A percentile compares a stretch with the other conserved stretches of the same genome.
Conservation (phyloP, 345 rosid species). For the Moringa oleifera region DNA sequence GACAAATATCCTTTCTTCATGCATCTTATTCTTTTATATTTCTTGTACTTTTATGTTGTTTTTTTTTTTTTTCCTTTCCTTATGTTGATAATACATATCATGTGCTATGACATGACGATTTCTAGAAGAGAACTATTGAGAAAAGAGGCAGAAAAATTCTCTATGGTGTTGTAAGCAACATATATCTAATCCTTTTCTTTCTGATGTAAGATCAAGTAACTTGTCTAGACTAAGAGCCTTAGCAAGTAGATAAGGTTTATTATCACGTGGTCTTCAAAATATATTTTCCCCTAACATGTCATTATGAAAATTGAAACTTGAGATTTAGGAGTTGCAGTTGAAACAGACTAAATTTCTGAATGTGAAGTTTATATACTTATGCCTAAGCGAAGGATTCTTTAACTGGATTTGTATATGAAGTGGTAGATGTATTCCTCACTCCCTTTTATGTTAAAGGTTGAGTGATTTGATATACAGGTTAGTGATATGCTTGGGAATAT, state of each 20-base stretch:
- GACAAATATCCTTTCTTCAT: slow-evolving; percentile 63
- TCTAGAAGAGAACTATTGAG: neutral
- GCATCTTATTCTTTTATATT: neutral
- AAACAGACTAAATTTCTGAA: too few species aligned
- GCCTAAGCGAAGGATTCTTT: too few species aligned
- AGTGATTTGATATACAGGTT: too few species aligned
- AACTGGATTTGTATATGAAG: too few species aligned
- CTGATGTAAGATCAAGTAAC: too few species aligned
- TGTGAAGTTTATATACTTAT: too few species aligned
- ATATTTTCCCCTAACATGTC: neutral
- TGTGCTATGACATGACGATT: neutral
- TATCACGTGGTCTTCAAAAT: neutral
- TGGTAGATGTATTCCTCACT: too few species aligned
- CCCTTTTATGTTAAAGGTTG: too few species aligned
- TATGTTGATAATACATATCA: neutral
- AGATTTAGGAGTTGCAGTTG: too few species aligned
- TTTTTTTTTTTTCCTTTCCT: neutral
- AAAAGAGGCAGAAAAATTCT: neutral
- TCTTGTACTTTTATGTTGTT: neutral
- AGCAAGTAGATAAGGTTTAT: neutral
- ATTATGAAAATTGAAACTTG: too few species aligned
- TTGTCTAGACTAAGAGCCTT: neutral
- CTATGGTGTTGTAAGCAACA: neutral
- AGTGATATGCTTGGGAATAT: too few species aligned
- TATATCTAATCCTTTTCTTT: neutral